Conservation (phyloP, 2,329 filamentous ascomycete species). For the Pseudodiploospora longispora region DNA sequence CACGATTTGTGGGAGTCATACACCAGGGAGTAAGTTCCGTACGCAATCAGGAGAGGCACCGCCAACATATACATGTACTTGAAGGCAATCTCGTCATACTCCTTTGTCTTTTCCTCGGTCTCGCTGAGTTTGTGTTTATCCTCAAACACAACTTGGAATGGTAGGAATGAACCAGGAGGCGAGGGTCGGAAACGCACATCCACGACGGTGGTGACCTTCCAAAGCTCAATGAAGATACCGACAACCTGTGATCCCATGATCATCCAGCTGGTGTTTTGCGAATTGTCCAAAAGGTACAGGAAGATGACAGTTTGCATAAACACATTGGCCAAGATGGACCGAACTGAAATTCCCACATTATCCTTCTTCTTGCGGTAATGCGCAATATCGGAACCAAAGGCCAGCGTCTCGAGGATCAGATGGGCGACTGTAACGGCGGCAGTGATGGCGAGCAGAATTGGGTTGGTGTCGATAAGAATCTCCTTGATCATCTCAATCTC, state of each 20-base stretch:
- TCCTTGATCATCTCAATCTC: slow-evolving; percentile 98
- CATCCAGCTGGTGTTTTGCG: slow-evolving; percentile 98
- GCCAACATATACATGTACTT: slow-evolving; percentile 90
- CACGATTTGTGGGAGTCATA: slow-evolving; percentile 97
- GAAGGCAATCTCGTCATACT: slow-evolving; percentile 97
- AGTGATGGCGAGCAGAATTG: slow-evolving; percentile 80
- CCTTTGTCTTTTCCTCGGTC: slow-evolving; percentile 94
- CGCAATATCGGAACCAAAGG: slow-evolving; percentile 94
- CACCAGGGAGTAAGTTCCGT: slow-evolving; percentile 81
- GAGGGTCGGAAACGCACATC: slow-evolving; percentile 73
- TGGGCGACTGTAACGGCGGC: slow-evolving; percentile 79
- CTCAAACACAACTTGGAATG: slow-evolving; percentile 78
- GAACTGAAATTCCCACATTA: slow-evolving; percentile 91
- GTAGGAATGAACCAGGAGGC: slow-evolving; percentile 60
- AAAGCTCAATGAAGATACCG: slow-evolving; percentile 62
- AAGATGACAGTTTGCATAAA: slow-evolving; percentile 97
- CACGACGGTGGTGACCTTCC: slow-evolving; percentile 96
- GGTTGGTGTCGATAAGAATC: slow-evolving; percentile 87
- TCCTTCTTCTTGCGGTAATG: slow-evolving; percentile 99
- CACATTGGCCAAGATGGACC: slow-evolving; percentile 92
- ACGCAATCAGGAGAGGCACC: slow-evolving; percentile 81
- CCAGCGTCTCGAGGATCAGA: slow-evolving; percentile 90
- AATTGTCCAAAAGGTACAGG: slow-evolving; percentile 94
- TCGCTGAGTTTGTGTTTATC: slow-evolving; percentile 95
- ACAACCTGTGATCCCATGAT: slow-evolving; percentile 89